Evolutionary conservation across 257 asterid genomes (phyloP).

Genomic region (Capsicum rhomboideum): DNA sequence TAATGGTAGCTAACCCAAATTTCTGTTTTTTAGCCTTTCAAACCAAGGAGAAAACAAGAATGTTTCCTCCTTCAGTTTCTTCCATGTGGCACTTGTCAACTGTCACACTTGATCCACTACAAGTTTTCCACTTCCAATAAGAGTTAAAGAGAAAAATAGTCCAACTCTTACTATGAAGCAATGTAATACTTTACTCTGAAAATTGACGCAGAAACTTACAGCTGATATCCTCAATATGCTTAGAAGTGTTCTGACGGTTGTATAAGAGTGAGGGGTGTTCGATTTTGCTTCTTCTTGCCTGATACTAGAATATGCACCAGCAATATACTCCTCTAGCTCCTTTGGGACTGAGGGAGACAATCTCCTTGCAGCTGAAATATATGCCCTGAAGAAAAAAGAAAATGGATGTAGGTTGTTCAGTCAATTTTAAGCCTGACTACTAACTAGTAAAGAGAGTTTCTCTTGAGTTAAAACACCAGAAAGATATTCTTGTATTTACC

Average conservation of each 20-base stretch:
- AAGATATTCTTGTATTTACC: constrained; percentile 33
- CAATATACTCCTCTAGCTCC: constrained; percentile 88
- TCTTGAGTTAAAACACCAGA: background rate
- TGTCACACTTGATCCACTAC: background rate
- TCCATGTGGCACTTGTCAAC: background rate
- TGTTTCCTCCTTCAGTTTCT: background rate
- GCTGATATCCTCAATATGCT: constrained; percentile 87
- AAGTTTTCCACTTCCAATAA: background rate
- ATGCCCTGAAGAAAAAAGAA: constrained; percentile 55
- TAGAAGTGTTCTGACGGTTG: constrained; percentile 75
- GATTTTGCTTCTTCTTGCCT: constrained; percentile 99
- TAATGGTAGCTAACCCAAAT: background rate
- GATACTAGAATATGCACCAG: constrained; percentile 87
- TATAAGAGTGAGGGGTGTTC: constrained; percentile 72
- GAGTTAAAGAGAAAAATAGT: background rate
- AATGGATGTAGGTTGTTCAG: constrained; percentile 4
- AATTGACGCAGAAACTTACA: constrained; percentile 32
- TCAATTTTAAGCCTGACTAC: background rate
- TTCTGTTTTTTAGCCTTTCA: background rate
- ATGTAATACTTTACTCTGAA: background rate
- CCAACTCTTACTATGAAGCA: background rate
- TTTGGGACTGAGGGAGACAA: constrained; percentile 75
- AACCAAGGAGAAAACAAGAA: background rate
- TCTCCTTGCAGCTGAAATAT: constrained; percentile 87
- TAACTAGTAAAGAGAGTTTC: background rate